A percentile compares a stretch with the other conserved stretches of the same genome.
phyloP scores from a whole-genome alignment of 164 flowering plant species.

The Chimonanthus salicifolius region DNA sequence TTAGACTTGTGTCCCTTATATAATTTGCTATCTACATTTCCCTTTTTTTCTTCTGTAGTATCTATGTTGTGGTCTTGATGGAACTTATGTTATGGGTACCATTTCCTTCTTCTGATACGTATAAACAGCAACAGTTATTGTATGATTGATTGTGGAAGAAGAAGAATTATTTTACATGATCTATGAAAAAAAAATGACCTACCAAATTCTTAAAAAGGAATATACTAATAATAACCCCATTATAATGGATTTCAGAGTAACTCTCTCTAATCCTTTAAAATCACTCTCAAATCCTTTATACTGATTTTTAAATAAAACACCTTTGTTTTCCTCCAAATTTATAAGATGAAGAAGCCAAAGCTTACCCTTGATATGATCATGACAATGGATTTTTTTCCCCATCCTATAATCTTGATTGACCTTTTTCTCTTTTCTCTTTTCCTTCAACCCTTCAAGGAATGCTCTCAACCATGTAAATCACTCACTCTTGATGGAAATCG shows the following conservation, averaged over 20 bases:
- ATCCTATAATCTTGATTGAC: not conserved
- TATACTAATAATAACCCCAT: constrained; percentile 1
- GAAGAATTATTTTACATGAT: not conserved
- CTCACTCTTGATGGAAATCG: not conserved
- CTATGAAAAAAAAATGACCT: not conserved
- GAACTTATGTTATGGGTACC: not conserved
- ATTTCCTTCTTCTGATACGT: too few species aligned
- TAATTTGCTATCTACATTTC: not conserved
- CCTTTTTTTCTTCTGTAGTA: not conserved
- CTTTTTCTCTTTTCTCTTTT: not conserved
- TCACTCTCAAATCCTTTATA: not conserved
- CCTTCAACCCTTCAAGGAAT: not conserved
- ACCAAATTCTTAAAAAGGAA: too few species aligned
- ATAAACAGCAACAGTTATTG: not conserved
- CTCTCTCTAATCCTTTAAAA: not conserved
- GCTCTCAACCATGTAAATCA: not conserved
- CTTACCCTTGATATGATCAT: not conserved
- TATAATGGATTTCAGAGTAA: constrained; percentile 16
- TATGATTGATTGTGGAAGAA: not conserved
- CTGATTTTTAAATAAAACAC: not conserved
- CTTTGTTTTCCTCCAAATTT: constrained; percentile 5
- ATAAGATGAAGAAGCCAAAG: constrained; percentile 3
- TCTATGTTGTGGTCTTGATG: not conserved
- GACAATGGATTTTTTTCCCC: not conserved
- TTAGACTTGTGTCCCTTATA: not conserved